These are phyloP conservation scores for Magnolia sinica DNA, from an alignment of 164 flowering plant species.

Conservation along the genomic window DNA sequence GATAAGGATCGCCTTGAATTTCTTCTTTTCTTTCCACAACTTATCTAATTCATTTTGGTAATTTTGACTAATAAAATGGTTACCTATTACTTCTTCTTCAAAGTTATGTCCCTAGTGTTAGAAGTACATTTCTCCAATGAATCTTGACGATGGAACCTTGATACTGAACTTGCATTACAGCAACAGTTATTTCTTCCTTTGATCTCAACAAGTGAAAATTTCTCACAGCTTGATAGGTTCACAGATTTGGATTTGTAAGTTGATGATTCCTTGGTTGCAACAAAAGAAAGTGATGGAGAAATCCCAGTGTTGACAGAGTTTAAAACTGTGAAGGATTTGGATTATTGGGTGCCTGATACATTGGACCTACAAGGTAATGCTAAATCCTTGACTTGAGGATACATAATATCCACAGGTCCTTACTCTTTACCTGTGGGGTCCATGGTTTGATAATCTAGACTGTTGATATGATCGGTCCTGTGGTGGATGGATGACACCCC, in stretches of 20 bases:
- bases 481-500: too few species aligned
- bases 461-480: too few species aligned
- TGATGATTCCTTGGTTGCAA: slow-evolving; percentile 10
- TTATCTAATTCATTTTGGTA: too few species aligned
- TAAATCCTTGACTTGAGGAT: not conserved
- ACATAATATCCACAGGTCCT: too few species aligned
- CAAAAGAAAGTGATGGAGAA: slow-evolving; percentile 23
- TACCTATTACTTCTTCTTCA: not conserved
- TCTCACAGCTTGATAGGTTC: slow-evolving; percentile 60
- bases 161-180: not conserved
- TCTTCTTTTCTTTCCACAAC: too few species aligned
- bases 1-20: too few species aligned
- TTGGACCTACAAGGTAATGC: slow-evolving; percentile 54
- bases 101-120: not conserved
- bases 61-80: too few species aligned
- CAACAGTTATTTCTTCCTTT: not conserved
- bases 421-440: too few species aligned
- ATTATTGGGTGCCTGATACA: slow-evolving; percentile 54
- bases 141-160: not conserved
- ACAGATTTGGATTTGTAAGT: slow-evolving; percentile 14
- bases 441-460: too few species aligned
- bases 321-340: slow-evolving; percentile 14
- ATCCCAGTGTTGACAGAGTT: slow-evolving; percentile 13
- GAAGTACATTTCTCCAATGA: not conserved
- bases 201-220: slow-evolving; percentile 19